phyloP scores from a whole-genome alignment of 257 asterid species.

The Lycium ferocissimum region DNA sequence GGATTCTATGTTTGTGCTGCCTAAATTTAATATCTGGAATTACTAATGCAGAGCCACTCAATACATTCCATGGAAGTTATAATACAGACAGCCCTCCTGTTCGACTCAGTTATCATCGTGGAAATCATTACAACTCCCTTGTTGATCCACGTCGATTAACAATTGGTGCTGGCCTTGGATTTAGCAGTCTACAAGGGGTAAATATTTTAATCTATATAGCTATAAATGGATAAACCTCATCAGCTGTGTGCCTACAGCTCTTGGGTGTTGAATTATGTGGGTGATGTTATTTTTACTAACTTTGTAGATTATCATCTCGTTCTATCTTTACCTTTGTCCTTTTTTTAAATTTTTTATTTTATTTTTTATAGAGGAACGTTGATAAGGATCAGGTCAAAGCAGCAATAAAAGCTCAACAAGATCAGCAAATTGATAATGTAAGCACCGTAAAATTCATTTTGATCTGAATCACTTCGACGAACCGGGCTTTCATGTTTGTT shows the following conservation, averaged over 20 bases:
- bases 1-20: not conserved
- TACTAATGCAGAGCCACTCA: constrained; percentile 78
- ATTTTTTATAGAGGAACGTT: constrained; percentile 57
- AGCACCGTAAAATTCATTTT: constrained; percentile 24
- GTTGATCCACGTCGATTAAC: constrained; percentile 88
- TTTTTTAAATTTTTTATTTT: constrained; percentile 37
- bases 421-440: constrained; percentile 94
- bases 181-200: constrained; percentile 92
- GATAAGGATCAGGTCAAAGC: constrained; percentile 96
- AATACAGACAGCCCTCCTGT: constrained; percentile 86
- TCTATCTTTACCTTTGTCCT: not conserved
- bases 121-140: constrained; percentile 96
- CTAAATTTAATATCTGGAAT: constrained; percentile 20
- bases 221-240: not conserved
- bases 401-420: constrained; percentile 97
- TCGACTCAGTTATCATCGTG: constrained; percentile 91
- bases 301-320: constrained; percentile 1
- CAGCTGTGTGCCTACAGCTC: constrained; percentile 12
- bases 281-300: not conserved
- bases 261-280: not conserved
- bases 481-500: not conserved
- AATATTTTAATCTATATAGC: constrained; percentile 28
- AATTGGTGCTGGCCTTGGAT: constrained; percentile 95
- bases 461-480: not conserved
- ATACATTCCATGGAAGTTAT: constrained; percentile 93